Evolutionary conservation across 306 rosid genomes (phyloP).

Genomic region (Amphicarpaea edgeworthii): DNA sequence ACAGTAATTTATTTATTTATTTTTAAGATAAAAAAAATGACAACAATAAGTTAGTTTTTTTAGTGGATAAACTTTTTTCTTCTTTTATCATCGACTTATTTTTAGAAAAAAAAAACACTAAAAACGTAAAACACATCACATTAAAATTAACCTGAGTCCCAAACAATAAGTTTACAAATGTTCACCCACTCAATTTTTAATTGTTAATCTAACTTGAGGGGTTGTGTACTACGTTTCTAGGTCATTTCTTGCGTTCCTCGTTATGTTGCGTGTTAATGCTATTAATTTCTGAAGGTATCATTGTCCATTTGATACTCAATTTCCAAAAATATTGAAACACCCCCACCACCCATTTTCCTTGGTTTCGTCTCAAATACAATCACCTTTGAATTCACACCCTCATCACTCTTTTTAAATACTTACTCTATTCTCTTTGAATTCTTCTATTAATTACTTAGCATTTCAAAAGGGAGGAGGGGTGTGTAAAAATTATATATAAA

Average conservation of each 20-base stretch:
- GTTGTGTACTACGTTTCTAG: background rate
- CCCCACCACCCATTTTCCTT: background rate
- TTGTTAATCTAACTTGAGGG: background rate
- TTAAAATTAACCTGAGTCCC: too few relatives aligned
- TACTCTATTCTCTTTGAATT: background rate
- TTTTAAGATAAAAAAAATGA: too few relatives aligned
- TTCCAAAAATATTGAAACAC: constrained; percentile 23
- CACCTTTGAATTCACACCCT: background rate
- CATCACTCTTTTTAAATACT: background rate
- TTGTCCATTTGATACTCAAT: background rate
- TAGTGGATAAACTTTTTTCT: too few relatives aligned
- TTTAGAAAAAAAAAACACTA: too few relatives aligned
- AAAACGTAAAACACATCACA: too few relatives aligned
- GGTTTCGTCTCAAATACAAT: constrained; percentile 1
- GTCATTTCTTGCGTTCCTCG: background rate
- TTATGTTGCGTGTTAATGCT: constrained; percentile 1
- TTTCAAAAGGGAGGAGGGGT: background rate
- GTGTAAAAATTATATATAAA: background rate
- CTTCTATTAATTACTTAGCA: background rate
- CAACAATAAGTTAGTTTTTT: too few relatives aligned
- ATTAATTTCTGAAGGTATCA: background rate
- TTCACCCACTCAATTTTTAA: too few relatives aligned
- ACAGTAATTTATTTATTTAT: too few relatives aligned
- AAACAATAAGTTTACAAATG: too few relatives aligned
- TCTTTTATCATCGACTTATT: too few relatives aligned